Percentiles rank a stretch among this genome's conserved stretches.
Evolutionary conservation across 352 stramenopile genomes (phyloP).

Genomic region (Thalassiosira exigua): DNA sequence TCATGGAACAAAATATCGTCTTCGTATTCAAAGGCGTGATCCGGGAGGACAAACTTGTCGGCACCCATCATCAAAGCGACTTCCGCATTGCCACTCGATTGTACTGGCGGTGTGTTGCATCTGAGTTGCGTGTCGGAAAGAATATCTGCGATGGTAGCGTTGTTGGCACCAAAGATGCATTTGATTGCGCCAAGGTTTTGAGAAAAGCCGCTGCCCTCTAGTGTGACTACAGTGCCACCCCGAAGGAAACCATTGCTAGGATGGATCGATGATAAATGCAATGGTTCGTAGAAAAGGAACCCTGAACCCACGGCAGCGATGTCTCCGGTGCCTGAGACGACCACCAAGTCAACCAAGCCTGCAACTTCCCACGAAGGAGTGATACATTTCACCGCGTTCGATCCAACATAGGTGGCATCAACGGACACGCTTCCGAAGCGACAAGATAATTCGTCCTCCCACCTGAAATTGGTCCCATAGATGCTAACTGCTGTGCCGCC

Average conservation of each 20-base stretch:
- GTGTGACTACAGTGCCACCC: conserved; percentile 52
- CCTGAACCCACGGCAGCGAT: conserved; percentile 31
- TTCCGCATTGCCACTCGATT: conserved; percentile 8
- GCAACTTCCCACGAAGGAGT: conserved; percentile 36
- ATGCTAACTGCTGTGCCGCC: conserved; percentile 43
- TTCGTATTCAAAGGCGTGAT: conserved; percentile 42
- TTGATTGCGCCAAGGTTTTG: conserved; percentile 30
- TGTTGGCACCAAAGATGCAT: conserved; percentile 50
- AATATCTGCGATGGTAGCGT: conserved; percentile 29
- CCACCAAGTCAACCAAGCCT: conserved; percentile 35
- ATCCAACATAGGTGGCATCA: conserved; percentile 14
- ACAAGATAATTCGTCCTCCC: conserved; percentile 39
- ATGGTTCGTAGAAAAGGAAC: conserved; percentile 57
- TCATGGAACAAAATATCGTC: conserved; percentile 44
- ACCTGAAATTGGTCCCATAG: conserved; percentile 55
- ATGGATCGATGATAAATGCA: conserved; percentile 42
- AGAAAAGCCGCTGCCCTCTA: conserved; percentile 55
- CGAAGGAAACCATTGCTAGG: conserved; percentile 48
- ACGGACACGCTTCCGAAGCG: conserved; percentile 39
- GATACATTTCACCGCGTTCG: conserved; percentile 53
- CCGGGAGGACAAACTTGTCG: conserved; percentile 43
- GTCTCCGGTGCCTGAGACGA: conserved; percentile 37
- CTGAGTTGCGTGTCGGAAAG: conserved; percentile 38
- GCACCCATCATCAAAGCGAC: conserved; percentile 41
- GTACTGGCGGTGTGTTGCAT: conserved; percentile 35